Conservation (phyloP, 2,329 filamentous ascomycete species). For the Acephala macrosclerotiorum region DNA sequence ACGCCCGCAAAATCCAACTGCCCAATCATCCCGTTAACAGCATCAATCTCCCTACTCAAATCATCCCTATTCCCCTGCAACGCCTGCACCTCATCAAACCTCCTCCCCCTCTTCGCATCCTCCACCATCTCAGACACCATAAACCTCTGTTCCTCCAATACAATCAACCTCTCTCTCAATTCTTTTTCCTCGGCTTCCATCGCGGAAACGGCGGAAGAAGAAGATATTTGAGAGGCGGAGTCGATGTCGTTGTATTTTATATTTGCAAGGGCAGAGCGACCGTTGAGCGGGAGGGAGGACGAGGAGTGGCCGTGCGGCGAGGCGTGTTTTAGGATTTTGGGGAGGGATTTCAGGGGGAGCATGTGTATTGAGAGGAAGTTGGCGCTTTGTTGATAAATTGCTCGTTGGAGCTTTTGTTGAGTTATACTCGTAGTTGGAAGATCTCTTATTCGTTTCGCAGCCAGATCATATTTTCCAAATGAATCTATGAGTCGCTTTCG, state of each 20-base stretch:
- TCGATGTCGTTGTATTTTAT: slow-evolving; percentile 65
- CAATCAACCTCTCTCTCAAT: slow-evolving; percentile 70
- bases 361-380: slow-evolving; percentile 77
- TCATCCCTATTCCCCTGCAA: slow-evolving; percentile 71
- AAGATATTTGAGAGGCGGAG: slow-evolving; percentile 58
- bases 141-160: slow-evolving; percentile 77
- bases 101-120: slow-evolving; percentile 70
- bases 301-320: slow-evolving; percentile 58
- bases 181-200: slow-evolving; percentile 74
- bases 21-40: slow-evolving; percentile 63
- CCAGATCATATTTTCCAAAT: slow-evolving; percentile 74
- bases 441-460: slow-evolving; percentile 72
- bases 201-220: slow-evolving; percentile 65
- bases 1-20: slow-evolving; percentile 56
- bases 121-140: slow-evolving; percentile 75
- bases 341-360: slow-evolving; percentile 71
- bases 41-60: slow-evolving; percentile 70
- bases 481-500: slow-evolving; percentile 75
- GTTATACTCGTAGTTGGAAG: slow-evolving; percentile 69
- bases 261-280: slow-evolving; percentile 56
- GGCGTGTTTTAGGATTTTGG: slow-evolving; percentile 67
- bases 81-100: slow-evolving; percentile 73
- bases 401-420: slow-evolving; percentile 70
- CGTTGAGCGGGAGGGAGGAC: slow-evolving; percentile 45
- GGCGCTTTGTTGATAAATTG: slow-evolving; percentile 72